Evolutionary conservation across 2,329 filamentous ascomycete genomes (phyloP).

Genomic region (Blastomyces silverae): DNA sequence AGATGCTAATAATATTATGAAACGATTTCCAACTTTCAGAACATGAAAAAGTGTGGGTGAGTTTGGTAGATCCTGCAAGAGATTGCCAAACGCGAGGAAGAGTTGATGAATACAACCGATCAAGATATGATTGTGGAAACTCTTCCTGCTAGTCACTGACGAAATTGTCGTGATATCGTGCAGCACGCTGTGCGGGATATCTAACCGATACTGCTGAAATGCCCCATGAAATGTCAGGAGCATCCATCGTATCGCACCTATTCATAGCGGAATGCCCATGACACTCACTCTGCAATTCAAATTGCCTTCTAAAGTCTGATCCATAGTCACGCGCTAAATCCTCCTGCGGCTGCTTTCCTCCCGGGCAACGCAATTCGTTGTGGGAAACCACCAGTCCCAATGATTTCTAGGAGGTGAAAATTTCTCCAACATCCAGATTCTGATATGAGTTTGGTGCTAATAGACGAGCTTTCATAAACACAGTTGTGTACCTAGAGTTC

Average conservation of each 20-base stretch:
- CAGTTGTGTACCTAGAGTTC: neutral
- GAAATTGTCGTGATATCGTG: constrained; percentile 34
- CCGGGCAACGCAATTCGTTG: neutral
- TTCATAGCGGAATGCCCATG: too few relatives aligned
- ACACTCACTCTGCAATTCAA: too few relatives aligned
- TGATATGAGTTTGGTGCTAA: constrained; percentile 34
- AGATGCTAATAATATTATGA: constrained; percentile 50
- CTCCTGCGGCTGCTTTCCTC: neutral
- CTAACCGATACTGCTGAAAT: too few relatives aligned
- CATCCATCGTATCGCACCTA: constrained; percentile 20
- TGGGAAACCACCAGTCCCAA: constrained; percentile 23
- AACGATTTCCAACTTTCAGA: constrained; percentile 53
- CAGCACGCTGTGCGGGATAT: constrained; percentile 23
- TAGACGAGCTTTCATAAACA: constrained; percentile 29
- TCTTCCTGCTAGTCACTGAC: constrained; percentile 24
- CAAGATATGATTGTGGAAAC: constrained; percentile 26
- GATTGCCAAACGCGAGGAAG: constrained; percentile 29
- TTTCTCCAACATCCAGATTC: constrained; percentile 34
- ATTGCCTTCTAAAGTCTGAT: neutral
- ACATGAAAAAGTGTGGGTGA: constrained; percentile 55
- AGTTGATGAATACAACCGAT: constrained; percentile 24
- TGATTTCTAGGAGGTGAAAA: constrained; percentile 32
- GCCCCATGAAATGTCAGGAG: constrained; percentile 13
- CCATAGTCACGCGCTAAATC: neutral
- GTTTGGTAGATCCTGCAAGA: constrained; percentile 39